Percentiles rank a stretch among this genome's conserved stretches.
phyloP scores from a whole-genome alignment of 257 asterid species.

The Ophiorrhiza pumila region DNA sequence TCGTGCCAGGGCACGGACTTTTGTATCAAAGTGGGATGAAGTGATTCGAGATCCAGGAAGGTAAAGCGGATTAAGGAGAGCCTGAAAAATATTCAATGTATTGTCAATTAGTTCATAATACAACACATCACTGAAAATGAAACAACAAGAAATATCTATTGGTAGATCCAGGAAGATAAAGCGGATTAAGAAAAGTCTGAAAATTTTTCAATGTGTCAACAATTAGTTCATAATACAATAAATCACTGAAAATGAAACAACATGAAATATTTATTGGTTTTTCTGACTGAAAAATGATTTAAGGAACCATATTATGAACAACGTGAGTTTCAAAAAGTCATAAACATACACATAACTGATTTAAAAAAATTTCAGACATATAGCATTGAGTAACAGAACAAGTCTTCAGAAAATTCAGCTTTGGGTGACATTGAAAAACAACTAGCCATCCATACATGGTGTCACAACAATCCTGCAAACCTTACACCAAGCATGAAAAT shows the following conservation, averaged over 20 bases:
- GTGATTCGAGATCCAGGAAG: constrained; percentile 93
- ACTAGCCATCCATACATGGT: not conserved
- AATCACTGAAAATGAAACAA: not conserved
- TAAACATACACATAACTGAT: not conserved
- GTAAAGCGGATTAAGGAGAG: constrained; percentile 91
- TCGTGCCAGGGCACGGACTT: constrained; percentile 93
- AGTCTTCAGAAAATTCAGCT: not conserved
- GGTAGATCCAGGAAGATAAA: constrained; percentile 93
- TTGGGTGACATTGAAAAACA: not conserved
- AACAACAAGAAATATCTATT: constrained; percentile 1
- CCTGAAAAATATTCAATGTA: constrained; percentile 45
- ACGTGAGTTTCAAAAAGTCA: not conserved
- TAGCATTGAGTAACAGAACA: not conserved
- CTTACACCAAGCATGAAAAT: not conserved
- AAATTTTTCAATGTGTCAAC: not conserved
- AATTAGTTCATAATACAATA: not conserved
- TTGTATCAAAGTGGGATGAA: constrained; percentile 95
- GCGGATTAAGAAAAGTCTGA: constrained; percentile 96
- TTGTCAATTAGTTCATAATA: constrained; percentile 11
- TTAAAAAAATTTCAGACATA: not conserved
- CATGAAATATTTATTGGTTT: too few relatives aligned
- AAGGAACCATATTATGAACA: not conserved
- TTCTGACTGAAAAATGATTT: not conserved
- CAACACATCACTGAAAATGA: not conserved
- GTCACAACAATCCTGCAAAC: not conserved